A percentile compares a stretch with the other conserved stretches of the same genome.
phyloP scores from a whole-genome alignment of 1,284 basidiomycete genomes.

The Ustilago cynodontis region DNA sequence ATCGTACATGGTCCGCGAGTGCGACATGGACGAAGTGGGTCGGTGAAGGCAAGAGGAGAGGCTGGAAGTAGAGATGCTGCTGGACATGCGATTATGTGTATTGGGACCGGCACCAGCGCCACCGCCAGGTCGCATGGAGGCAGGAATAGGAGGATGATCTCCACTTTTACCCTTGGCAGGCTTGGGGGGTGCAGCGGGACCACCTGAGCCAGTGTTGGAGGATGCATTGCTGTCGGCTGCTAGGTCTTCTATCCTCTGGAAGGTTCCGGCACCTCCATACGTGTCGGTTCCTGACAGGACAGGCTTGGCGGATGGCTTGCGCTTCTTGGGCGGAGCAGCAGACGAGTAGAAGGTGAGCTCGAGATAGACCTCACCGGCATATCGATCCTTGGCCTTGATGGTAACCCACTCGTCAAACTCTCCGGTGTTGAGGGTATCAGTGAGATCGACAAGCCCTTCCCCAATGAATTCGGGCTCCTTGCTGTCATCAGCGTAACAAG shows the following conservation, averaged over 20 bases:
- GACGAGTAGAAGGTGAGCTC: constrained; percentile 68
- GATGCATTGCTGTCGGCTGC: constrained; percentile 30
- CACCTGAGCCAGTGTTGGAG: constrained; percentile 18
- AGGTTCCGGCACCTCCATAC: constrained; percentile 65
- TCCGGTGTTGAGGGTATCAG: constrained; percentile 90
- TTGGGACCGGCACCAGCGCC: constrained; percentile 13
- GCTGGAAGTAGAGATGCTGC: constrained; percentile 45
- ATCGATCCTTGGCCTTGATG: constrained; percentile 65
- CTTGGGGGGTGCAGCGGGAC: constrained; percentile 36
- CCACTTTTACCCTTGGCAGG: constrained; percentile 23
- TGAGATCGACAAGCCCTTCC: constrained; percentile 86
- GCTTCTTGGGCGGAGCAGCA: constrained; percentile 62
- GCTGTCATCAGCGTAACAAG: constrained; percentile 93
- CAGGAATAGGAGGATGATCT: constrained; percentile 53
- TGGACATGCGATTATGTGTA: constrained; percentile 40
- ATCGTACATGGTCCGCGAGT: constrained; percentile 48
- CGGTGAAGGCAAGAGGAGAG: constrained; percentile 32
- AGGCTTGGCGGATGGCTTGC: constrained; percentile 45
- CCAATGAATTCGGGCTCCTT: constrained; percentile 97
- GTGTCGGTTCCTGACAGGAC: constrained; percentile 45
- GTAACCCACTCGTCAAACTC: constrained; percentile 98
- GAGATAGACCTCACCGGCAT: constrained; percentile 68
- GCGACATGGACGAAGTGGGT: constrained; percentile 30
- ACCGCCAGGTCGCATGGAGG: constrained; percentile 56
- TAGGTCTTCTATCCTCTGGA: constrained; percentile 51